Evolutionary conservation across 23 red algal genomes (phyloP), one percentile per base, ranked within the genome.

Genomic region (Pyropia yezoensis): DNA sequence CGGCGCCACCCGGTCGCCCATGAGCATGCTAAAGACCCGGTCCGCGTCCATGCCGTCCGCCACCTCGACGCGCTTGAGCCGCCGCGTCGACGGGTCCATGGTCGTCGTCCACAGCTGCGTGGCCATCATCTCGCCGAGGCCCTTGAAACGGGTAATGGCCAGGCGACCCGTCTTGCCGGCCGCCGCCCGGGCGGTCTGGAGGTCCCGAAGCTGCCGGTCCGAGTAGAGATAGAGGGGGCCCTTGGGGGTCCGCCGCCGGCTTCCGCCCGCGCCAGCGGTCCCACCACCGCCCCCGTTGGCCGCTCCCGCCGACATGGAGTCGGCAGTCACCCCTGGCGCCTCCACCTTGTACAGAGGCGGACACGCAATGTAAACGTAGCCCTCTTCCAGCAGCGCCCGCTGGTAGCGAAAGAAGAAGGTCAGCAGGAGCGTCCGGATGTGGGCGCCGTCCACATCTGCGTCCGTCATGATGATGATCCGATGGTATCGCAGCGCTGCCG

Each of bases 391-490:
- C 27, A 98, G 75, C 21, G 59, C 54, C 28, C 77, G 71, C 63
- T 91, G 94, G 57, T 98, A 98, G 3, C 94, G 94, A 66, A 88
- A 98, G 61, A 98, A 98, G 64, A 98, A 98, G 18, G 94, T 98
- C 17, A 98, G 67, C 27, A 98, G 78, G 23, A 98, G 63, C 15
- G 94, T 98, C 51, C 94, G 83, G 61, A 98, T 98, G 59, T 98
- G 94, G 26, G 94, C 94, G 1, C 94, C 94, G 73, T 98, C 94
- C 30, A 87, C 65, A 59, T 98, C 94, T n/a, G 94, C 94, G 72
- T 98, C 94, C 11, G 85, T 98, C 94, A 98, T 91, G 56, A 98
- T 98, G 33, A 98, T 91, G 27, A 98, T 82, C 24, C 94, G 81
- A 52, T 88, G 67, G 56, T 98, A 98, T 19, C 94, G 80, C 63